A percentile compares a stretch with the other conserved stretches of the same genome.
Evolutionary conservation across 352 stramenopile genomes (phyloP).

Genomic region (Pythium sp.): DNA sequence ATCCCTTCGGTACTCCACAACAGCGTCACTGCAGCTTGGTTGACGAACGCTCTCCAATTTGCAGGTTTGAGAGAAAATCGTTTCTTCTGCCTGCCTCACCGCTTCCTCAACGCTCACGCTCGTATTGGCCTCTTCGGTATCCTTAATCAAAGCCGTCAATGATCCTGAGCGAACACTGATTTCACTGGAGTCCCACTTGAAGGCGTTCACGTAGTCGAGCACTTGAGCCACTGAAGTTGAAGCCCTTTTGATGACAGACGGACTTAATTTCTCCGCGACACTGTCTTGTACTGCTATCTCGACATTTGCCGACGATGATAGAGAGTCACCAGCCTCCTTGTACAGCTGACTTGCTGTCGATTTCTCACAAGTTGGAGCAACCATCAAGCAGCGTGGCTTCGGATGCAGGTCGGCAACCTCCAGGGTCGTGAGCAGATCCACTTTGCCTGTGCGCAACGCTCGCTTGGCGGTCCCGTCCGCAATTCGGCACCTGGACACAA

Average conservation of each 20-base stretch:
- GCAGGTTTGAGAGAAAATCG: neutral
- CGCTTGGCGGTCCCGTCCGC: constrained; percentile 11
- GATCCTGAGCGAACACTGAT: constrained; percentile 1
- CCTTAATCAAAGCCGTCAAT: neutral
- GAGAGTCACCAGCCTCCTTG: neutral
- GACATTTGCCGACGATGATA: neutral
- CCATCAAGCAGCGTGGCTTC: constrained; percentile 1
- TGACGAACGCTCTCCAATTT: neutral
- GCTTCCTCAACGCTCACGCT: neutral
- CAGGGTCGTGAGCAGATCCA: neutral
- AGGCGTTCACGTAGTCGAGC: constrained; percentile 8
- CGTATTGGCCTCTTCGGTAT: neutral
- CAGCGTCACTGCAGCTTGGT: neutral
- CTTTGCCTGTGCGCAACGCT: constrained; percentile 7
- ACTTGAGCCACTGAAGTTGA: neutral
- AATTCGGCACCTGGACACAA: constrained; percentile 9
- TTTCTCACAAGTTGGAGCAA: neutral
- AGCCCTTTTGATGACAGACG: neutral
- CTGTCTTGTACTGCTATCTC: neutral
- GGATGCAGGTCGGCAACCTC: neutral
- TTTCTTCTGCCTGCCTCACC: constrained; percentile 1
- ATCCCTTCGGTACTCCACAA: neutral
- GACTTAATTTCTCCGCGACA: neutral
- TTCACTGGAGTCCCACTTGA: constrained; percentile 6
- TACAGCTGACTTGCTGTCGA: neutral